Base-by-base conservation (phyloP, 2,329 filamentous ascomycete species). In the Colletotrichum limetticola region DNA sequence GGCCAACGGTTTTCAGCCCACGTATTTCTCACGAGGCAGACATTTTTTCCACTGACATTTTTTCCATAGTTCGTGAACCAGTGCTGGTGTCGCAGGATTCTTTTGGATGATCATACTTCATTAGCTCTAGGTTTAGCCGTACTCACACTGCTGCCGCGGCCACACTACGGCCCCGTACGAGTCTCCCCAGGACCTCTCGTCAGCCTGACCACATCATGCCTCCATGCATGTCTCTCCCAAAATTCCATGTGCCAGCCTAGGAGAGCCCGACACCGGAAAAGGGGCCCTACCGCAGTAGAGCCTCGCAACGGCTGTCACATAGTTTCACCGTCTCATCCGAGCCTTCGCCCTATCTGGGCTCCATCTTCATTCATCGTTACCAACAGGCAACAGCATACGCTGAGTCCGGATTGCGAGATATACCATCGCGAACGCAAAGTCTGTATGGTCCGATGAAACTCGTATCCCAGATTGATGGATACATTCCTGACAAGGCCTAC, bases 141-240 rank as follows among this genome's bases (percentile, higher is more conserved):
- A 9, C 19, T 53, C 30, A n/a, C 62, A 1, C 24, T 22, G 16
- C 30, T 30, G 16, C 57, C 24, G 26, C 61, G 30, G 42, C 12
- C 30, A 60, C 8, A 26, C 28, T 11, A 53, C 11, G 42, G 35
- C 12, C 7, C 42, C 11, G 49, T 14, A 46, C 42, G 26, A 26
- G n/a, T 42, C 59, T 56, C 22, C 32, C 19, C 59, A 5, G 37
- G 37, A 42, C 37, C 37, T 70, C 55, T 14, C 57, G 5, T 28
- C 24, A 57, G 46, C 66, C 66, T 71, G 60, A 71, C 67, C 71
- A 52, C 42, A 71, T 71, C 67, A 73, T 73, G 66, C 60, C 52
- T 53, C 66, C 66, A 69, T 49, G 70, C 70, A 72, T 64, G 66
- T 69, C 66, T 69, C 52, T 72, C 66, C 42, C 32, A 28, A 35